Conservation (phyloP, 139 green algal genomes). For the Nannochloris sp. region DNA sequence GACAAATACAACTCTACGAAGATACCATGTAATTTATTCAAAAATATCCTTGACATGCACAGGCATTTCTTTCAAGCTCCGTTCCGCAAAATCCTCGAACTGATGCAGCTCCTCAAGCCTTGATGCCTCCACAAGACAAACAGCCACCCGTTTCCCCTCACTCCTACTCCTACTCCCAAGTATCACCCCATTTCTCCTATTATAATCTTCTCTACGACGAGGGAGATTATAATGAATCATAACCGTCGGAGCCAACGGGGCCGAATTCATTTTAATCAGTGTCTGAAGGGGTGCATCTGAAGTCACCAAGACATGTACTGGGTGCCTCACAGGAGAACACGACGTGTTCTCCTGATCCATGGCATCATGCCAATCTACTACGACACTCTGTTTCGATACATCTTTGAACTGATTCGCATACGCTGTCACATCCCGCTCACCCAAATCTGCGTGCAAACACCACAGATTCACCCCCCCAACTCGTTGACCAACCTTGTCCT, state of each 20-base stretch:
- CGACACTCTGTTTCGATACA: too few relatives aligned
- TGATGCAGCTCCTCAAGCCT: conserved; percentile 19
- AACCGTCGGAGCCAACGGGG: conserved; percentile 19
- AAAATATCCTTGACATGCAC: conserved; percentile 28
- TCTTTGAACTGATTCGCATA: too few relatives aligned
- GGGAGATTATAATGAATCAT: conserved; percentile 27
- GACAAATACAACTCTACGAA: neutral
- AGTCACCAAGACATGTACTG: neutral
- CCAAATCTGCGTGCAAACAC: neutral
- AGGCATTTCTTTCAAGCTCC: conserved; percentile 22
- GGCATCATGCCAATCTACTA: too few relatives aligned
- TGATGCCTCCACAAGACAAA: conserved; percentile 20
- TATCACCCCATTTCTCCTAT: conserved; percentile 12
- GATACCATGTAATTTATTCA: conserved; percentile 1
- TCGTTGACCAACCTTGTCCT: too few relatives aligned
- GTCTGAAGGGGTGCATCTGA: conserved; percentile 13
- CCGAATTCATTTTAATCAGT: conserved; percentile 11
- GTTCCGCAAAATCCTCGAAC: conserved; percentile 19
- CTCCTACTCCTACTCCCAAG: conserved; percentile 16
- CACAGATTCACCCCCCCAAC: neutral
- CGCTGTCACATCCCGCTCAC: too few relatives aligned
- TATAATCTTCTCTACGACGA: conserved; percentile 20
- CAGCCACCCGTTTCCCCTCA: conserved; percentile 12
- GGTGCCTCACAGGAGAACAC: neutral
- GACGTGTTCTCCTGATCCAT: too few relatives aligned